Base-by-base conservation (phyloP, 2,329 filamentous ascomycete species). In the Alternaria triticina region DNA sequence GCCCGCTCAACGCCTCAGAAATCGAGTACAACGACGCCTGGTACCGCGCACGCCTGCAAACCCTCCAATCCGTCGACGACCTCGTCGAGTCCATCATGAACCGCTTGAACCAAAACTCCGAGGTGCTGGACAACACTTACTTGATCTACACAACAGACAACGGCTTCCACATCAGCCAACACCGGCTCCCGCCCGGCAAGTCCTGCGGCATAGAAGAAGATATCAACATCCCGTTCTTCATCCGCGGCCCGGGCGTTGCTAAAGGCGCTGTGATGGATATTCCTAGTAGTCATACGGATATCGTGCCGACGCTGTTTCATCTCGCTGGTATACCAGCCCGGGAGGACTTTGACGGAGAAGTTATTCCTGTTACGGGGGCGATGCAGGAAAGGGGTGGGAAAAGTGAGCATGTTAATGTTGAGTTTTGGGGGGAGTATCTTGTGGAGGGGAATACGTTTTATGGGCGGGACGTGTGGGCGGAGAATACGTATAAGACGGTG, bases 401-500 rank as follows among this genome's bases (percentile, higher is more conserved):
- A 62, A 74, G 70, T 23, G 81, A 82, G 52, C 79, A 82, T 57
- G 72, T 82, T 23, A 78, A 81, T 33, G 73, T 83, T 17, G 81
- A 83, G 61, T 80, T 75, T 52, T 83, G 81, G 81, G 79, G 81
- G 27, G 52, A 68, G 7, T 76, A 76, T 47, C 68, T 79, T 10
- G 75, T 65, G 0, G 70, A 73, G 22, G 69, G 66, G 6, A 70
- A 70, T 10, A 17, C 49, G 4, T 68, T 68, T 17, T 68, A 47
- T 28, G 70, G 69, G 1, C 3, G 15, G 0, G 11, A 6, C 6
- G 27, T 15, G 13, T 54, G 55, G 8, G 17, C 22, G 1, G 82
- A 84, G 49, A 89, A 89, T 66, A 90, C 87, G 0, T 90, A 90
- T 80, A 90, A 90, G 76, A 84, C 83, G 0, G 70, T 89, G 20